Base-by-base conservation (phyloP, 371 early-diverging fungal genomes). In the Mortierella sp. region DNA sequence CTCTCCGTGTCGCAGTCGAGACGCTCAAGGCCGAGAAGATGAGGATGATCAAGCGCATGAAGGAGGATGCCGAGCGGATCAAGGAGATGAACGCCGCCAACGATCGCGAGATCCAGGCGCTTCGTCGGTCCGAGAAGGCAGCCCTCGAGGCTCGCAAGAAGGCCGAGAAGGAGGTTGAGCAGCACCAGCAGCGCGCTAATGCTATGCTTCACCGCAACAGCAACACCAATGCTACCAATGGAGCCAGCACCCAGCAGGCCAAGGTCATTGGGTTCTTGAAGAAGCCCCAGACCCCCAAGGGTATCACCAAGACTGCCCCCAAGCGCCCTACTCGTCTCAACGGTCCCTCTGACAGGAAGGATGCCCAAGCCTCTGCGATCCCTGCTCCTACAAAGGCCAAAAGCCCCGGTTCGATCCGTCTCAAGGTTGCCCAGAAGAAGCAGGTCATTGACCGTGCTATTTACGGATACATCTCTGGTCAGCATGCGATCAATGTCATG, bases 11-110 rank as follows among this genome's bases (percentile, higher is more conserved):
- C 44, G 90, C 92, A 55, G 91, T 94, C 2, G 94, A 94, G 76
- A 91, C 92, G 0, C 90, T 93, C 73, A 93, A 93, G 81, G 89
- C 90, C 9, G 97, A 97, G 86, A 96, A 96, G 89, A 88, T 93
- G 59, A 91, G 93, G 5, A 94, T 95, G 94, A 85, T 95, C 79
- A 95, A 94, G 76, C 92, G 95, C 26, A 94, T 96, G 91, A 94
- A 94, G 80, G 93, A 92, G 71, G 96, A 96, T 77, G 90, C 93
- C 0, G 92, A 94, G 74, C 89, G 91, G 19, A 92, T 93, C 34
- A 91, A 95, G 59, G 95, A 94, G 48, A 90, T 93, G 79, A 90
- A 92, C 75, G 90, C 92, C 8, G 82, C 89, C 14, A 94, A 93
- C 71, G 93, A 95, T 79, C 89, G 94, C 28, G 93, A 95, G 79